Evolutionary conservation across 345 rosid species (phyloP).

Genomic region (Populus simonii): DNA sequence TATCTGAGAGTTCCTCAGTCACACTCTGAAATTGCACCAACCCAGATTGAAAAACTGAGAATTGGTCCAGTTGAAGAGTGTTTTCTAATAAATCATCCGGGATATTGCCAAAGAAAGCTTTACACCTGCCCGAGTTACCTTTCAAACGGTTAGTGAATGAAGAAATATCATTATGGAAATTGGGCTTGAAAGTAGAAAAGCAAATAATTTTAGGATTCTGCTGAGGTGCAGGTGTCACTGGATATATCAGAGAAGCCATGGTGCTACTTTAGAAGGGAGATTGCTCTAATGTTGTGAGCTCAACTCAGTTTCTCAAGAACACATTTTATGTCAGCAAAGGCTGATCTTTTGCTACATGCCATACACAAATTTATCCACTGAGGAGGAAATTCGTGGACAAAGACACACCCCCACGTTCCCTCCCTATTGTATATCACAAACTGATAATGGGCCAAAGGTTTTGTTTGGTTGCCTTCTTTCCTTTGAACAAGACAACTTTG

Average conservation of each 20-base stretch:
- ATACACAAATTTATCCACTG: slow-evolving; percentile 22
- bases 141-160: slow-evolving; percentile 24
- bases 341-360: slow-evolving; percentile 36
- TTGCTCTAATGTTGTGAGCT: neutral
- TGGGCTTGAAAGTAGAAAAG: slow-evolving; percentile 38
- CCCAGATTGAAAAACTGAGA: slow-evolving; percentile 48
- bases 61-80: slow-evolving; percentile 27
- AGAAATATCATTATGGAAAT: slow-evolving; percentile 22
- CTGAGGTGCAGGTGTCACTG: slow-evolving; percentile 37
- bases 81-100: slow-evolving; percentile 30
- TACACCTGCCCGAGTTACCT: slow-evolving; percentile 35
- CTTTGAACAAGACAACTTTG: neutral
- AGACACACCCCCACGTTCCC: neutral
- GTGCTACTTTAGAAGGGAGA: neutral
- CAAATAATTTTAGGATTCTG: slow-evolving; percentile 25
- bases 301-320: neutral
- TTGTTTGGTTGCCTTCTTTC: neutral
- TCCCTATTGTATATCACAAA: no score
- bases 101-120: slow-evolving; percentile 45
- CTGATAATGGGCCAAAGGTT: neutral
- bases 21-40: slow-evolving; percentile 39
- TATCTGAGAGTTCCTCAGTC: slow-evolving; percentile 44
- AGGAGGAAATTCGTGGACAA: slow-evolving; percentile 35
- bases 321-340: slow-evolving; percentile 28
- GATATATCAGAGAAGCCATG: slow-evolving; percentile 62